Evolutionary conservation across 2,329 filamentous ascomycete species (phyloP).

Genomic region (Spiromastix sp.): DNA sequence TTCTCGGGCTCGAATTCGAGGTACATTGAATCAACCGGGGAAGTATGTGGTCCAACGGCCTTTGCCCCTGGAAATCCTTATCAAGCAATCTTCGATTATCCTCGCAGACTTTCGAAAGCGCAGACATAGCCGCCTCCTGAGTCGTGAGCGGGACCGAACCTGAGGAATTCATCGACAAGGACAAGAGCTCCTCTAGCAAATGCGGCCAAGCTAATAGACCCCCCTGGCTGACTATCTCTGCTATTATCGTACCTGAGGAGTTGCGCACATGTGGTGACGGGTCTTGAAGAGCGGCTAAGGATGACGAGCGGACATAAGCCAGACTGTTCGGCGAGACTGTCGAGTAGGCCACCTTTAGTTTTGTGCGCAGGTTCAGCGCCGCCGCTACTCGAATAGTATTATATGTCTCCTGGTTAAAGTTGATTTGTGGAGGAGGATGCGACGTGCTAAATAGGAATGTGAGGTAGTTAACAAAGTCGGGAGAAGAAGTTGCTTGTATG

Average conservation of each 20-base stretch:
- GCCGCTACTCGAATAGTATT: slow-evolving; percentile 73
- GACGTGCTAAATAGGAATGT: slow-evolving; percentile 76
- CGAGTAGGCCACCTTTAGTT: slow-evolving; percentile 66
- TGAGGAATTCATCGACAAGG: slow-evolving; percentile 62
- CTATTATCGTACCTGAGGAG: slow-evolving; percentile 87
- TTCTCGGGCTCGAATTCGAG: slow-evolving; percentile 61
- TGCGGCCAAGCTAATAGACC: slow-evolving; percentile 88
- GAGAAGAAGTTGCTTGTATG: slow-evolving; percentile 72
- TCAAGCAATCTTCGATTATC: slow-evolving; percentile 83
- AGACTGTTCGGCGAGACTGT: slow-evolving; percentile 64
- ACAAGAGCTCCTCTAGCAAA: slow-evolving; percentile 70
- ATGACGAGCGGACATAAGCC: slow-evolving; percentile 65
- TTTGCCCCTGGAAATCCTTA: slow-evolving; percentile 76
- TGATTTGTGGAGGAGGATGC: slow-evolving; percentile 43
- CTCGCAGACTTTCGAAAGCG: slow-evolving; percentile 90
- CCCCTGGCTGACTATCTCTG: slow-evolving; percentile 75
- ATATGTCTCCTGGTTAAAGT: slow-evolving; percentile 55
- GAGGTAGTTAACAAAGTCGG: slow-evolving; percentile 95
- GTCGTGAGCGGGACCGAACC: slow-evolving; percentile 59
- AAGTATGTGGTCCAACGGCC: slow-evolving; percentile 77
- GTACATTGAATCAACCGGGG: slow-evolving; percentile 86
- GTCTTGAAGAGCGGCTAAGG: slow-evolving; percentile 73
- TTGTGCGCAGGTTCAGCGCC: slow-evolving; percentile 92
- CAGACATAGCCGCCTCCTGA: slow-evolving; percentile 89
- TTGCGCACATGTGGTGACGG: slow-evolving; percentile 71